Evolutionary conservation across 2,329 filamentous ascomycete genomes (phyloP).

Genomic region (Trichoderma sp.): DNA sequence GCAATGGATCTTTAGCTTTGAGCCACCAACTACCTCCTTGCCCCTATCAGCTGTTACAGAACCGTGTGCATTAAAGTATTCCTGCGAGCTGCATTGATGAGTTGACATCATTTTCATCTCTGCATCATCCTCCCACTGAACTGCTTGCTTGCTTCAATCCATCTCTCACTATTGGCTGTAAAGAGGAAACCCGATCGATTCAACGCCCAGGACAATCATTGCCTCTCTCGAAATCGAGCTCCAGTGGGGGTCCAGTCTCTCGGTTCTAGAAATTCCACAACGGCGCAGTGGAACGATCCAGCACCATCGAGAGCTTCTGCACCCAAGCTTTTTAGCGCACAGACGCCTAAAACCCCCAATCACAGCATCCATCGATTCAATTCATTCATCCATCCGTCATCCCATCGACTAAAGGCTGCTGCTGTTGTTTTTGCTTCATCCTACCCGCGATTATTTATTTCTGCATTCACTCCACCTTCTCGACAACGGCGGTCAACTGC

Average conservation of each 20-base stretch:
- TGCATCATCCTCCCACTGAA: not conserved
- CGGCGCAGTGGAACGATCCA: conserved; percentile 13
- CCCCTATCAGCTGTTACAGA: not conserved
- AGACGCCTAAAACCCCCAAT: not conserved
- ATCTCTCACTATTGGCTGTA: not conserved
- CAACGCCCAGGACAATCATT: not conserved
- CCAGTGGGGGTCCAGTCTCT: not conserved
- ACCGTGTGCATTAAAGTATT: not conserved
- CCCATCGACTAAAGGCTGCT: not conserved
- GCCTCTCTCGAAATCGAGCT: not conserved
- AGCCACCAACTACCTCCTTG: not conserved
- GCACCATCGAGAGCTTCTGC: not conserved
- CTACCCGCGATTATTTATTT: conserved; percentile 1
- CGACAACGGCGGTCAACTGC: not conserved
- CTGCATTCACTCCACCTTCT: not conserved
- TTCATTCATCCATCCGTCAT: not conserved
- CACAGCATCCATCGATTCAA: not conserved
- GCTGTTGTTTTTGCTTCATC: not conserved
- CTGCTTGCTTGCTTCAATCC: not conserved
- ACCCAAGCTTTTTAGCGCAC: not conserved
- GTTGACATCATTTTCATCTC: not conserved
- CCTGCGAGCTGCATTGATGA: not conserved
- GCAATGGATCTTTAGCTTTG: not conserved
- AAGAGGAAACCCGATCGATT: not conserved
- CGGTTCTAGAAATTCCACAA: conserved; percentile 2